Percentiles rank a stretch among this genome's conserved stretches.
Conservation (phyloP, 805 yeast species). For the Lachancea fermentati region DNA sequence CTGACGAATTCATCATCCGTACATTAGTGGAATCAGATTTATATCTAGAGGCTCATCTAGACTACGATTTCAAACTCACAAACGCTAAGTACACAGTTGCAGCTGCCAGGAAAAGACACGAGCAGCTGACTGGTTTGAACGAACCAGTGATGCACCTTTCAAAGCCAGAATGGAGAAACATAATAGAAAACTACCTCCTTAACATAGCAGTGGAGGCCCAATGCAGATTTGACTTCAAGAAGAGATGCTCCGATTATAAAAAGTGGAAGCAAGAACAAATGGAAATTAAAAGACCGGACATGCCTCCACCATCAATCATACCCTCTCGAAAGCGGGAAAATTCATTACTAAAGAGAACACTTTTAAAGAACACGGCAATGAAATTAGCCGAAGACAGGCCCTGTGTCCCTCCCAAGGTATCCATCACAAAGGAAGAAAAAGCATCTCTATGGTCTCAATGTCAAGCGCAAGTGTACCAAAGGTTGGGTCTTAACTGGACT, state of each 20-base stretch:
- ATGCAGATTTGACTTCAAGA: slow-evolving; percentile 59
- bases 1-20: slow-evolving; percentile 44
- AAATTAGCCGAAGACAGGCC: slow-evolving; percentile 1
- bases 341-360: slow-evolving; percentile 31
- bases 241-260: slow-evolving; percentile 43
- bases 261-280: slow-evolving; percentile 34
- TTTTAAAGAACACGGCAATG: slow-evolving; percentile 21
- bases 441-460: slow-evolving; percentile 57
- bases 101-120: slow-evolving; percentile 50
- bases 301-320: slow-evolving; percentile 33
- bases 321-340: slow-evolving; percentile 14
- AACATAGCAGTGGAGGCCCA: slow-evolving; percentile 67
- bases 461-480: slow-evolving; percentile 51
- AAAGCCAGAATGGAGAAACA: slow-evolving; percentile 65
- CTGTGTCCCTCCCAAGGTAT: slow-evolving; percentile 13
- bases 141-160: slow-evolving; percentile 35
- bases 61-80: slow-evolving; percentile 45
- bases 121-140: slow-evolving; percentile 21
- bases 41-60: slow-evolving; percentile 59
- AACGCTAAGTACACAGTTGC: slow-evolving; percentile 59
- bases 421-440: slow-evolving; percentile 51
- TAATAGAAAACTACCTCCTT: slow-evolving; percentile 62
- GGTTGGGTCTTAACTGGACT: slow-evolving; percentile 57
- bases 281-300: slow-evolving; percentile 26
- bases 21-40: slow-evolving; percentile 53